Percentiles rank a stretch among this genome's conserved stretches.
These are phyloP conservation scores for Micromonas commoda DNA, from an alignment of 139 green algal genomes.

Conservation along the genomic window DNA sequence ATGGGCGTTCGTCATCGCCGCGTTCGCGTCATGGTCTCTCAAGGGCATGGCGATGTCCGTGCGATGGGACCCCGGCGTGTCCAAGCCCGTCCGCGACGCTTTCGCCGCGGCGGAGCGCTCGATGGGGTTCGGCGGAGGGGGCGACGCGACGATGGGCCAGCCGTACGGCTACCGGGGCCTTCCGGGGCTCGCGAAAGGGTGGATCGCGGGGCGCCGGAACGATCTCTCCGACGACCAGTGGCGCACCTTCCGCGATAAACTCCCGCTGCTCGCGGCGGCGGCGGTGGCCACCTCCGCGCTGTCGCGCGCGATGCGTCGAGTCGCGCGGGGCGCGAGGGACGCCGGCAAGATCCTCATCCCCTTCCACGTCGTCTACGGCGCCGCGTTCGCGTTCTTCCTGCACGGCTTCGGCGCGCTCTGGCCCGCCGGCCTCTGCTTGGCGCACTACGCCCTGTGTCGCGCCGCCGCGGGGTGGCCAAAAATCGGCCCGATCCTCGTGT, in stretches of 20 bases:
- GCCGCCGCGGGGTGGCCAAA: not conserved
- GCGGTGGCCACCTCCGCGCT: conserved; percentile 38
- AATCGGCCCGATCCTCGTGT: no score
- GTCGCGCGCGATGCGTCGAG: no score
- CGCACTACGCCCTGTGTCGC: not conserved
- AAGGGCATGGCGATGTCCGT: not conserved
- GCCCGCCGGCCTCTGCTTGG: not conserved
- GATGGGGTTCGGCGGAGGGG: not conserved
- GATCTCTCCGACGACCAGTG: conserved; percentile 75
- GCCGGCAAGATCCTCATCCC: conserved; percentile 34
- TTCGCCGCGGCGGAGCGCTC: not conserved
- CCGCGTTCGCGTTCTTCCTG: not conserved
- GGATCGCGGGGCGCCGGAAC: not conserved
- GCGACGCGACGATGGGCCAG: no score
- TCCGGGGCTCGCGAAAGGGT: not conserved
- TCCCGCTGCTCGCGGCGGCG: conserved; percentile 36
- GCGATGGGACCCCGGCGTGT: not conserved
- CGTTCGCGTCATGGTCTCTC: no score
- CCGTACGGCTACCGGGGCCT: no score
- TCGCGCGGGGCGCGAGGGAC: no score
- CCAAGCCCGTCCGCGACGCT: no score
- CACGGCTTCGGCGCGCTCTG: conserved; percentile 11
- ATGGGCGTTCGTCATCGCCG: not conserved
- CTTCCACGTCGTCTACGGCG: not conserved
- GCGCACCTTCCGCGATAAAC: conserved; percentile 52